Conservation (phyloP, 169 alveolate genomes). For the Perkinsus chesapeaki region DNA sequence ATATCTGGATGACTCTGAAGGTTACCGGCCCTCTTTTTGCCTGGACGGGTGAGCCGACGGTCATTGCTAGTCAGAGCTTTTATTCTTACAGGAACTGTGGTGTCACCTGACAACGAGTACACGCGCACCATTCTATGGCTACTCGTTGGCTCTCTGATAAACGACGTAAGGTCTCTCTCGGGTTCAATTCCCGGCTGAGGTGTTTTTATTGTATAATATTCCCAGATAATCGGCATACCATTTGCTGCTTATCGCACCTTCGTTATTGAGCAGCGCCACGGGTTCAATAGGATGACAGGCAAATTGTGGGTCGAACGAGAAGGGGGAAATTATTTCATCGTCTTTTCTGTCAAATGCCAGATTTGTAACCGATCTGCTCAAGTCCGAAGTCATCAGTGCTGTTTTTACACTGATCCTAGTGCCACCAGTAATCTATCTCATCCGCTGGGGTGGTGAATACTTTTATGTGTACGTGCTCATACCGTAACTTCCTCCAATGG, state of each 20-base stretch:
- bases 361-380: conserved; percentile 61
- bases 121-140: background rate
- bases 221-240: conserved; percentile 42
- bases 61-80: conserved; percentile 15
- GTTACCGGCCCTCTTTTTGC: conserved; percentile 15
- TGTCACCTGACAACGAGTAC: background rate
- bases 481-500: background rate
- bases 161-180: background rate
- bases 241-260: conserved; percentile 63
- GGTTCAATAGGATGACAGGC: conserved; percentile 70
- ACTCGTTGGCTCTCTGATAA: background rate
- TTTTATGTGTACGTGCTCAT: conserved; percentile 63
- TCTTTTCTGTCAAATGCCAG: background rate
- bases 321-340: background rate
- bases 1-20: background rate
- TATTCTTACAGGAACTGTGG: background rate
- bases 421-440: conserved; percentile 56
- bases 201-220: background rate
- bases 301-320: conserved; percentile 12
- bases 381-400: conserved; percentile 40
- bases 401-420: conserved; percentile 59
- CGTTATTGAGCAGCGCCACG: conserved; percentile 76
- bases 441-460: conserved; percentile 80
- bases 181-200: background rate
- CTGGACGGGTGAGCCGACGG: conserved; percentile 22